Conservation (phyloP, 177 flowering plant species). For the Vitis hybrid region DNA sequence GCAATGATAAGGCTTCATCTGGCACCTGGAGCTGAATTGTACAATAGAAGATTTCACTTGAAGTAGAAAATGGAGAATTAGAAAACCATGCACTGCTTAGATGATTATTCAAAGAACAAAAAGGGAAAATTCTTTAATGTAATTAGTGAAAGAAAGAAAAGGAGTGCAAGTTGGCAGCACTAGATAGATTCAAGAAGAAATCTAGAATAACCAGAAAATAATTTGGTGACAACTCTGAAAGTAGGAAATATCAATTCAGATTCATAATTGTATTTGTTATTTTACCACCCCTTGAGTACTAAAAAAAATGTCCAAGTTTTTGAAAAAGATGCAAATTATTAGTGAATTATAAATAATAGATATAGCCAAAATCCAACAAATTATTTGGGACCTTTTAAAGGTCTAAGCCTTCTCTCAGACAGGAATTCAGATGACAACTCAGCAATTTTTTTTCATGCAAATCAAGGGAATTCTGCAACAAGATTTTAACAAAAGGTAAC, state of each 20-base stretch:
- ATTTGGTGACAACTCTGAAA: not conserved
- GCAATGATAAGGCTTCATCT: slow-evolving; percentile 73
- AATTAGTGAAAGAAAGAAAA: not conserved
- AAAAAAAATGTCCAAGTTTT: not conserved
- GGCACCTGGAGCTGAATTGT: slow-evolving; percentile 74
- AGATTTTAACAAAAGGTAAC: too few species aligned
- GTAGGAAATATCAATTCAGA: not conserved
- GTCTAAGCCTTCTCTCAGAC: not conserved
- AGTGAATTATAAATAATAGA: not conserved
- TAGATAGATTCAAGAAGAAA: not conserved
- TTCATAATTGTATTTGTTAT: not conserved
- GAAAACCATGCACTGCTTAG: not conserved
- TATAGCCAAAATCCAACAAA: not conserved
- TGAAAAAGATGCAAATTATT: not conserved
- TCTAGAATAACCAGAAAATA: not conserved
- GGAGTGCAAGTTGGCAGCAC: not conserved
- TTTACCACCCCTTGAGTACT: not conserved
- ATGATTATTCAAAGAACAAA: not conserved
- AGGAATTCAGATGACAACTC: not conserved
- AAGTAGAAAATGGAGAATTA: not conserved
- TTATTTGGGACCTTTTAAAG: not conserved
- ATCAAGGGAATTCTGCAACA: too few species aligned
- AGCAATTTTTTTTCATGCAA: too few species aligned
- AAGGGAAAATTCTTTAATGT: not conserved
- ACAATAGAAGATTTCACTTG: not conserved